Evolutionary conservation across 208 protist species (phyloP).

Genomic region (Sergeia podlipaevii): DNA sequence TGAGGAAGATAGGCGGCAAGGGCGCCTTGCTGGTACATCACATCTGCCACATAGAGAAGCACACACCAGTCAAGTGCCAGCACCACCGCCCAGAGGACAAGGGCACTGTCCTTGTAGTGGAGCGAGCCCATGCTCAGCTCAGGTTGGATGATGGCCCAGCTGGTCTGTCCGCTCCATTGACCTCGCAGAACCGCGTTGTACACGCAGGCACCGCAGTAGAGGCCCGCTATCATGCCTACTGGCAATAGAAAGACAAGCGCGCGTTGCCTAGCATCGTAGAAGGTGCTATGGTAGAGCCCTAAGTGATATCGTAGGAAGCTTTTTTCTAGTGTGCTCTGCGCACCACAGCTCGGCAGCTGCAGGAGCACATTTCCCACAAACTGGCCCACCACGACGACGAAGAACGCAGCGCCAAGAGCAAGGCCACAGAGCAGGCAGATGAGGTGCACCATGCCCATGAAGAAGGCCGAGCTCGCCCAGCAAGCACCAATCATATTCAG

Average conservation of each 20-base stretch:
- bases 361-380: constrained; percentile 16
- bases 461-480: constrained; percentile 36
- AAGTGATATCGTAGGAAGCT: constrained; percentile 13
- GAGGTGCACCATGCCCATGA: constrained; percentile 27
- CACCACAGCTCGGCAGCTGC: constrained; percentile 28
- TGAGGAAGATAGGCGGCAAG: constrained; percentile 36
- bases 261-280: constrained; percentile 14
- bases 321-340: constrained; percentile 14
- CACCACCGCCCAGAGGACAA: constrained; percentile 12
- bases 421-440: constrained; percentile 15
- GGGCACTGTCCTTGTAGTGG: not conserved
- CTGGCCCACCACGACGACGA: constrained; percentile 10
- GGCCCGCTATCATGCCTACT: constrained; percentile 22
- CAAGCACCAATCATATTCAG: constrained; percentile 15
- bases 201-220: constrained; percentile 24
- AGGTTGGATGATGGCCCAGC: constrained; percentile 20
- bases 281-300: constrained; percentile 9
- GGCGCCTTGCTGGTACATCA: constrained; percentile 43
- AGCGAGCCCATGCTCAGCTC: constrained; percentile 10
- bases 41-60: constrained; percentile 27
- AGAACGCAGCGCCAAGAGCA: constrained; percentile 8
- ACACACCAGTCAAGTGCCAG: constrained; percentile 33
- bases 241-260: constrained; percentile 15
- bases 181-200: constrained; percentile 33
- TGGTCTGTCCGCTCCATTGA: constrained; percentile 20